Base-by-base conservation (phyloP, 495 filamentous ascomycete genomes). In the Trypethelium eluteriae region DNA sequence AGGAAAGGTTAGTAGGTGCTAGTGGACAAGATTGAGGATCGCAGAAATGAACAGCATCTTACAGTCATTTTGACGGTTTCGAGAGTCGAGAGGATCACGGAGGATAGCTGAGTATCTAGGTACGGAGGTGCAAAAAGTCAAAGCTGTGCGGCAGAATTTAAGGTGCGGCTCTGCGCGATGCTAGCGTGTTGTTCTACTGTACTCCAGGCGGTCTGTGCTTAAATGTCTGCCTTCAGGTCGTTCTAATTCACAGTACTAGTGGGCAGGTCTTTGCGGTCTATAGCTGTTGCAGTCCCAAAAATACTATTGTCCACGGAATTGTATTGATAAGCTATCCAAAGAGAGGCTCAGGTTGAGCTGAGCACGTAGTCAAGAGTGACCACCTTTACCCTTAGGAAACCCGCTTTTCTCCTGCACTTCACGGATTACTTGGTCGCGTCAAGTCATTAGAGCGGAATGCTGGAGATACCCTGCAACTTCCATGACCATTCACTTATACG, bases 141-240 rank as follows among this genome's bases (percentile, higher is more conserved):
- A 18, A 2, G 49, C 49, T 53, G 49, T 53, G 49, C 49, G 49
- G 49, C 49, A 59, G 32, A 59, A 59, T 59, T 59, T 59, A 59
- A 59, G 53, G 53, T 59, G 53, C 53, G 53, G 53, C 53, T 59
- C 53, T 59, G 53, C 53, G 32, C 53, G 36, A 59, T 14, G 0
- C 53, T 59, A n/a, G 32, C 39, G 39, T 44, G 39, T 5, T 44
- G 39, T 6, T 44, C 12, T 12, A 44, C 6, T 5, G 39, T n/a
- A n/a, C n/a, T n/a, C n/a, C n/a, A n/a, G n/a, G n/a, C n/a, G 25
- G 25, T 25, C 25, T 25, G 25, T 25, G 25, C 25, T 25, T 25
- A 46, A 46, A 0, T 46, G 1, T 46, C 41, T 46, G 41, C 16
- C 41, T 9, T 0, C 1, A 46, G 16, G 1, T 7, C 41, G 41